Evolutionary conservation across 306 rosid genomes (phyloP).

Genomic region (Trichosanthes cucumerina): DNA sequence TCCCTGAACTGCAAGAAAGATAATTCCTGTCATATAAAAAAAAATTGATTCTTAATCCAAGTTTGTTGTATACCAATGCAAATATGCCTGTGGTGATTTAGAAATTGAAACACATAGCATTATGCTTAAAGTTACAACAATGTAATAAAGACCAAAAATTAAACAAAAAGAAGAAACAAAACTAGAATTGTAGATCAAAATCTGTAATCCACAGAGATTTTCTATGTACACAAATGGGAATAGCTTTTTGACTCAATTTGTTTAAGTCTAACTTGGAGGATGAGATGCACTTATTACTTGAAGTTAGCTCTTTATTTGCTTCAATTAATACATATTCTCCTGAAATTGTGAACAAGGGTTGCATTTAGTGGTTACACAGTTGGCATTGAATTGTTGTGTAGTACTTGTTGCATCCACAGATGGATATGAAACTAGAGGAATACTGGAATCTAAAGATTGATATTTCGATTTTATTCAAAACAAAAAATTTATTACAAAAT

Average conservation of each 20-base stretch:
- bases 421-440: neutral
- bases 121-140: neutral
- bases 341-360: constrained; percentile 28
- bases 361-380: constrained; percentile 25
- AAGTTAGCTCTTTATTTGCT: constrained; percentile 90
- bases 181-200: neutral
- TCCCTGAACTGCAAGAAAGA: neutral
- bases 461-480: neutral
- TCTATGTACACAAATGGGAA: neutral
- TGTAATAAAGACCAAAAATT: neutral
- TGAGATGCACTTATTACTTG: constrained; percentile 76
- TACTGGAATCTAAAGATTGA: neutral
- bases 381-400: neutral
- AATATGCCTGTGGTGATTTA: neutral
- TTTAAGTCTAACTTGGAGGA: constrained; percentile 74
- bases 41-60: neutral
- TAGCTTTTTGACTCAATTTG: neutral
- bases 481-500: neutral
- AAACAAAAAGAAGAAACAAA: neutral
- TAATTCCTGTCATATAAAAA: too few species aligned
- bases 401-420: constrained; percentile 4
- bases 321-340: constrained; percentile 95
- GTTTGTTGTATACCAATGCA: neutral
- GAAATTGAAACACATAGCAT: neutral
- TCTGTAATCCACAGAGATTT: neutral